Base-by-base conservation (phyloP, 805 yeast species). In the Wickerhamomyces strasburgensis region DNA sequence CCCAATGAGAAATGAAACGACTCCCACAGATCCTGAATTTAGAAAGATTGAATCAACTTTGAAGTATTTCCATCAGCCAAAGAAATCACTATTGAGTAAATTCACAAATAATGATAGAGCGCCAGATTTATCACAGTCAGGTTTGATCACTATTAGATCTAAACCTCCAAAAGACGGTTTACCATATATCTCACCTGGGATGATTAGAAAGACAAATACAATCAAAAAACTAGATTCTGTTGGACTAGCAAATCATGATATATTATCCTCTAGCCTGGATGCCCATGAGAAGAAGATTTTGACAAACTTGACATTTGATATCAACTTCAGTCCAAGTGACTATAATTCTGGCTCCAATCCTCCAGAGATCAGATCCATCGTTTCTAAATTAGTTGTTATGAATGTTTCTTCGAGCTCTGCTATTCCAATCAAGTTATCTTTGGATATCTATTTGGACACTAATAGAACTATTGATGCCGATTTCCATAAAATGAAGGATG, bases 401-500 rank as follows among this genome's bases (percentile, higher is more conserved):
- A 64, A 65, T 21, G 52, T 52, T 5, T 57, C 43, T 29, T 64
- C 70, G 0, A 56, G 49, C 7, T 46, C 54, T 17, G 57, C 68
- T 1, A 65, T 70, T 29, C 75, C 76, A 14, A 50, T 70, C 14
- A 61, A 61, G 35, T 40, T 70, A n/a, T 60, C 64, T 14, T 43
- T 61, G 1, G 61, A 57, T 33, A 35, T 61, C 19, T 43, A 64
- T 15, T 27, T 52, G 26, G 49, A 54, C 29, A 35, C 49, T 14
- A 38, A 40, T 27, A 5, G 11, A 6, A 30, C 6, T 17, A 8
- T 5, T 5, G 48, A 48, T 2, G 54, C 48, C 24, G 37, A 31
- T 29, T 29, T 60, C 24, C 37, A 43, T 3, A 36, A 40, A 13
- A 37, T 64, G 13, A 54, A 52, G 29, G 16, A 29, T 16, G 49